Percentiles rank a stretch among this genome's conserved stretches.
Conservation (phyloP, 108 stramenopile species). For the Cylindrotheca closterium region DNA sequence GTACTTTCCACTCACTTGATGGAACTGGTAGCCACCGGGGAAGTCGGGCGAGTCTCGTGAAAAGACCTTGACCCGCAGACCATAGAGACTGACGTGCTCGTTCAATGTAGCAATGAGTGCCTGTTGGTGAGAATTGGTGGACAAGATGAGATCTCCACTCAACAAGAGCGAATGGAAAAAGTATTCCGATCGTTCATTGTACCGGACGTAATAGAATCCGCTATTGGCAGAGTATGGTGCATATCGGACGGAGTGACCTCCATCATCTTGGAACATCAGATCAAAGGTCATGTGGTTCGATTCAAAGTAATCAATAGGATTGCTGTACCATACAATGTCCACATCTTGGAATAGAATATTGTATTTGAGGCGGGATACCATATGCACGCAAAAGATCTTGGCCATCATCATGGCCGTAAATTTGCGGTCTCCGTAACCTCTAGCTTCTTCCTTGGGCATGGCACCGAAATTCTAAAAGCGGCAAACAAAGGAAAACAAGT, state of each 20-base stretch:
- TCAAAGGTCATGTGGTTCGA: conserved; percentile 59
- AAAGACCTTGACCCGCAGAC: conserved; percentile 69
- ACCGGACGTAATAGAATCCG: conserved; percentile 86
- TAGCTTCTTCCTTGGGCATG: conserved; percentile 61
- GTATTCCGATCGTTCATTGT: conserved; percentile 70
- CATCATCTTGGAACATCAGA: conserved; percentile 90
- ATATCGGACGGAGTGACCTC: conserved; percentile 62
- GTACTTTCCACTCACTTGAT: conserved; percentile 17
- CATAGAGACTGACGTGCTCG: conserved; percentile 71
- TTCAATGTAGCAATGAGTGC: conserved; percentile 66
- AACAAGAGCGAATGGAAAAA: conserved; percentile 65
- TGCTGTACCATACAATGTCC: conserved; percentile 66
- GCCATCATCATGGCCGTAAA: conserved; percentile 86
- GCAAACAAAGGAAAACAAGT: background rate
- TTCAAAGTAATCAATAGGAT: conserved; percentile 63
- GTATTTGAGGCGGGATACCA: conserved; percentile 60
- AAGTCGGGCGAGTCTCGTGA: conserved; percentile 33
- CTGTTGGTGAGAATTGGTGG: conserved; percentile 71
- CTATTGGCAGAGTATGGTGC: conserved; percentile 57
- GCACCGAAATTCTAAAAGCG: conserved; percentile 45
- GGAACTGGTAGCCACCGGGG: conserved; percentile 44
- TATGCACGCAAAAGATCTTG: conserved; percentile 76
- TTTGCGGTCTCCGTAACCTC: conserved; percentile 62
- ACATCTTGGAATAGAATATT: conserved; percentile 87
- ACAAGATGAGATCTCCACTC: conserved; percentile 64